Evolutionary conservation across 257 asterid species (phyloP).

Genomic region (Gentiana dahurica): DNA sequence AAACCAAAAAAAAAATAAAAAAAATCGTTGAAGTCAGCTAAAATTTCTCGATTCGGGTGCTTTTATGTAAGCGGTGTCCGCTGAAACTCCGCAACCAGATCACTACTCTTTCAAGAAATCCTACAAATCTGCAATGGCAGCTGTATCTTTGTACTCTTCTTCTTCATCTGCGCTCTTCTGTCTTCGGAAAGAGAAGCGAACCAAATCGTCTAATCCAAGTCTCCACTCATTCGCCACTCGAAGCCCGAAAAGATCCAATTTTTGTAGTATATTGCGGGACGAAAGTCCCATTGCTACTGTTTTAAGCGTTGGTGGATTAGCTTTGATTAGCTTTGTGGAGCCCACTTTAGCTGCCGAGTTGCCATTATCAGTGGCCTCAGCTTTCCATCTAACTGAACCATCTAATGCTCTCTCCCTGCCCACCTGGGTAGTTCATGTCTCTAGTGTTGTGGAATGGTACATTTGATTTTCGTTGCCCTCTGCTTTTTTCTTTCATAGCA

Average conservation of each 20-base stretch:
- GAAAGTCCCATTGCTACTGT: conserved; percentile 23
- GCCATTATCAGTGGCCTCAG: conserved; percentile 20
- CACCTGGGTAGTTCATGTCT: conserved; percentile 92
- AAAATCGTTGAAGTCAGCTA: too few species aligned
- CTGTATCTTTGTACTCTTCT: conserved; percentile 13
- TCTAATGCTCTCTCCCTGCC: conserved; percentile 90
- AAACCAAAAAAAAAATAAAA: too few species aligned
- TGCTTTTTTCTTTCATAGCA: neutral
- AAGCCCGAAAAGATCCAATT: conserved; percentile 12
- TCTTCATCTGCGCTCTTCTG: conserved; percentile 14
- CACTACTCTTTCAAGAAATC: neutral
- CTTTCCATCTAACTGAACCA: conserved; percentile 52
- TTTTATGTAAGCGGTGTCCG: too few species aligned
- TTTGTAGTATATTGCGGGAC: conserved; percentile 12
- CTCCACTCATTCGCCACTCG: conserved; percentile 12
- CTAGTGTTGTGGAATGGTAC: conserved; percentile 97
- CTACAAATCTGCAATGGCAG: conserved; percentile 20
- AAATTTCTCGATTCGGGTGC: too few species aligned
- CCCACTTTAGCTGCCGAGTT: conserved; percentile 45
- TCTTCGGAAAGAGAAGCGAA: conserved; percentile 17
- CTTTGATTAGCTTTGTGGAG: conserved; percentile 32
- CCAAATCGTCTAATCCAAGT: conserved; percentile 14
- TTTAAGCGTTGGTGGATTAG: conserved; percentile 56
- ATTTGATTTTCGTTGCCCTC: neutral
- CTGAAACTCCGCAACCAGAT: neutral